A percentile compares a stretch with the other conserved stretches of the same genome.
Evolutionary conservation across 805 yeast species (phyloP).

Genomic region (Yarrowia yakushimensis): DNA sequence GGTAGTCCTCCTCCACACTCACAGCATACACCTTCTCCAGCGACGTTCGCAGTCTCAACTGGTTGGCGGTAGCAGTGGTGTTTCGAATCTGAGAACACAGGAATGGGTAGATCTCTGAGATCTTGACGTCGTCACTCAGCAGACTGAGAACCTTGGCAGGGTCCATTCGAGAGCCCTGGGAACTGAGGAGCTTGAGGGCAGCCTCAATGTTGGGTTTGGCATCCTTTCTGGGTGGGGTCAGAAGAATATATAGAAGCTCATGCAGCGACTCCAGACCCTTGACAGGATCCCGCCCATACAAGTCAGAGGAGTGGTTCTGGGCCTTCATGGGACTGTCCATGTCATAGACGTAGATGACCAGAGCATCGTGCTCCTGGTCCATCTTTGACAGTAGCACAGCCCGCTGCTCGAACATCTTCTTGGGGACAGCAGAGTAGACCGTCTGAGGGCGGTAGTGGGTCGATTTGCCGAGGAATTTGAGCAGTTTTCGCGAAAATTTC

Average conservation of each 20-base stretch:
- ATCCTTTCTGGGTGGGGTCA: slow-evolving; percentile 4
- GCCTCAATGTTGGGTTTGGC: slow-evolving; percentile 36
- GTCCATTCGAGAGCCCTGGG: slow-evolving; percentile 51
- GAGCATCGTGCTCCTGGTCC: slow-evolving; percentile 49
- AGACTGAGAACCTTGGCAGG: slow-evolving; percentile 44
- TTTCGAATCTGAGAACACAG: slow-evolving; percentile 46
- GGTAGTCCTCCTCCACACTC: slow-evolving; percentile 46
- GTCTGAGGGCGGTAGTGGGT: slow-evolving; percentile 41
- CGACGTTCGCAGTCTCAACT: slow-evolving; percentile 45
- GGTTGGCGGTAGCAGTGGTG: slow-evolving; percentile 42
- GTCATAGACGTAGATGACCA: slow-evolving; percentile 58
- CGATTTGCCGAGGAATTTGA: slow-evolving; percentile 39
- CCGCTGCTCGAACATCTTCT: slow-evolving; percentile 42
- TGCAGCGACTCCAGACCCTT: slow-evolving; percentile 49
- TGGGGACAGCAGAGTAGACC: slow-evolving; percentile 8
- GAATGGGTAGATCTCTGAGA: slow-evolving; percentile 44
- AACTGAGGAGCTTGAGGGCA: slow-evolving; percentile 43
- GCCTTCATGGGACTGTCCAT: slow-evolving; percentile 58
- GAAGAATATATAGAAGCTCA: slow-evolving; percentile 41
- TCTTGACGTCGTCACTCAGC: slow-evolving; percentile 51
- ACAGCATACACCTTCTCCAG: slow-evolving; percentile 54
- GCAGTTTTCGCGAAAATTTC: slow-evolving; percentile 36
- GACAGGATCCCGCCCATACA: slow-evolving; percentile 42
- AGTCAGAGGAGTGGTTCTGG: slow-evolving; percentile 53
- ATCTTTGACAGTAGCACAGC: slow-evolving; percentile 57